These are phyloP conservation scores for Aotearoamyces nothofagi DNA, from an alignment of 2,329 filamentous ascomycete genomes.

Conservation along the genomic window DNA sequence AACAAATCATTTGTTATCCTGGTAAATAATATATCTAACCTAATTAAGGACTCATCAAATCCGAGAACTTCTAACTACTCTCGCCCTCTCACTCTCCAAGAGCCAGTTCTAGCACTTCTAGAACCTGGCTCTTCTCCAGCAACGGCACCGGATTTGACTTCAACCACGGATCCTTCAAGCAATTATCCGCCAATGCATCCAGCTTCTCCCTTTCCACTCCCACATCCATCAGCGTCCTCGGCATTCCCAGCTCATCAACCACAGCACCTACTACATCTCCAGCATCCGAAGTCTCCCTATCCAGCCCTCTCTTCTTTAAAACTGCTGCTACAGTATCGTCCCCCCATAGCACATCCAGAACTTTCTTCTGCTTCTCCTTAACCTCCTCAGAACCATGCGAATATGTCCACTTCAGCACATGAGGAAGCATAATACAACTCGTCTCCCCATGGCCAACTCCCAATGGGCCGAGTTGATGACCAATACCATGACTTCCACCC, in stretches of 20 bases:
- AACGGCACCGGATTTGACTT: slow-evolving; percentile 34
- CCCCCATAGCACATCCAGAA: slow-evolving; percentile 11
- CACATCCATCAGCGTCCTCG: slow-evolving; percentile 34
- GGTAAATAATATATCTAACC: no score
- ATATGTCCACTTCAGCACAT: slow-evolving; percentile 38
- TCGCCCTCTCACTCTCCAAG: no score
- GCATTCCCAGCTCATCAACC: slow-evolving; percentile 35
- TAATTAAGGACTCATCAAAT: no score
- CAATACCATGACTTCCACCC: slow-evolving; percentile 25
- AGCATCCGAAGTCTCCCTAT: slow-evolving; percentile 22
- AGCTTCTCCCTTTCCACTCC: slow-evolving; percentile 31
- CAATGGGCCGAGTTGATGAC: slow-evolving; percentile 23
- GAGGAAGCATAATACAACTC: slow-evolving; percentile 37
- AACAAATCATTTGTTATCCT: no score
- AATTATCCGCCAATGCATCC: slow-evolving; percentile 30
- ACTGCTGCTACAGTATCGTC: slow-evolving; percentile 8
- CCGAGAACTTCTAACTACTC: slow-evolving; percentile 1
- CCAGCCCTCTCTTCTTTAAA: slow-evolving; percentile 7
- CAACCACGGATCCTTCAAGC: slow-evolving; percentile 33
- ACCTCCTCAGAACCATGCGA: slow-evolving; percentile 9
- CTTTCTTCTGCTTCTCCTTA: slow-evolving; percentile 8
- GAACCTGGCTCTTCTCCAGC: slow-evolving; percentile 28
- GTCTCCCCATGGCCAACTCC: slow-evolving; percentile 46
- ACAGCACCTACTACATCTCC: slow-evolving; percentile 35
- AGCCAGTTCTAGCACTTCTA: slow-evolving; percentile 30